Evolutionary conservation across 306 rosid species (phyloP).

Genomic region (Sophora flavescens): DNA sequence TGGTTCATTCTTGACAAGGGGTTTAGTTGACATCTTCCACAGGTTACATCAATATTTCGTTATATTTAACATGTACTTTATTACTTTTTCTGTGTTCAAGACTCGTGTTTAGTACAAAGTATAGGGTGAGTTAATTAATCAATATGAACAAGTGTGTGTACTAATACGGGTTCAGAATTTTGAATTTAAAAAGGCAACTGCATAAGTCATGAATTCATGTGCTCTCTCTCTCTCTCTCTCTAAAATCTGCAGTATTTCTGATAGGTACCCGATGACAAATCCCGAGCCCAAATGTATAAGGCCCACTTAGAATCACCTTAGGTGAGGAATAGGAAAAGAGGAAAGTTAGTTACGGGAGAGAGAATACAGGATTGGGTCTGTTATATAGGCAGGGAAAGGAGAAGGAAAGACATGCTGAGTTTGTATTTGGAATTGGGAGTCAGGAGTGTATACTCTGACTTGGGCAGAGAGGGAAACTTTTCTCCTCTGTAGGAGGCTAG

Average conservation of each 20-base stretch:
- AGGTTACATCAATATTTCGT: neutral
- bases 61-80: neutral
- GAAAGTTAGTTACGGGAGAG: too few relatives aligned
- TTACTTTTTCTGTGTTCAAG: neutral
- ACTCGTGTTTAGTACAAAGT: neutral
- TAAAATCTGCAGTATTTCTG: neutral
- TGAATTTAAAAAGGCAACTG: constrained; percentile 3
- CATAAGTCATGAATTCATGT: neutral
- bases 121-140: neutral
- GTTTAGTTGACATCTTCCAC: neutral
- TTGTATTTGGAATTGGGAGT: too few relatives aligned
- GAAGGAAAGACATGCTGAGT: too few relatives aligned
- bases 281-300: too few relatives aligned
- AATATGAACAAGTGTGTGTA: neutral
- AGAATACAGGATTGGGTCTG: too few relatives aligned
- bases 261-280: too few relatives aligned
- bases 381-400: too few relatives aligned
- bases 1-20: constrained; percentile 3
- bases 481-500: too few relatives aligned
- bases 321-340: too few relatives aligned
- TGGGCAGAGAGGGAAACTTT: too few relatives aligned
- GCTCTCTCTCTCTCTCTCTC: neutral
- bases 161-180: neutral
- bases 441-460: too few relatives aligned
- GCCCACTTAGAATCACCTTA: too few relatives aligned